Evolutionary conservation across 345 rosid species (phyloP).

Genomic region (Eucalyptus sp.): DNA sequence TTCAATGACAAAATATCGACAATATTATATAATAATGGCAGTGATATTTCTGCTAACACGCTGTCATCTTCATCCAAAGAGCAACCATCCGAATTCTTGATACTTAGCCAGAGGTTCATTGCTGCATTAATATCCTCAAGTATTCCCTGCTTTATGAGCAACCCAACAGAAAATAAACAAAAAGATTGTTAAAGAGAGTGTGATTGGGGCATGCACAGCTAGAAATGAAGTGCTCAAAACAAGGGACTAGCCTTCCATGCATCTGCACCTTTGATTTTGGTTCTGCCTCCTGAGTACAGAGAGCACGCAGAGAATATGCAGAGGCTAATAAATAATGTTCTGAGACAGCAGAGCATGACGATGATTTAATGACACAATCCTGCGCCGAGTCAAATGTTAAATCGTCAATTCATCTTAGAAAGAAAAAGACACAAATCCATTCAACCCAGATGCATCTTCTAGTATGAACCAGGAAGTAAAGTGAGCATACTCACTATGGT

Average conservation of each 20-base stretch:
- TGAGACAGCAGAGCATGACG: slow-evolving; percentile 3
- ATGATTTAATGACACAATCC: neutral
- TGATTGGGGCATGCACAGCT: neutral
- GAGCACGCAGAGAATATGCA: slow-evolving; percentile 65
- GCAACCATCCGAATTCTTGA: slow-evolving; percentile 14
- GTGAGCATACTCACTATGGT: slow-evolving; percentile 25
- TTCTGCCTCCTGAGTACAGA: slow-evolving; percentile 59
- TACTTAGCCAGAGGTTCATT: slow-evolving; percentile 43
- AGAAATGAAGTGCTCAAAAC: slow-evolving; percentile 7
- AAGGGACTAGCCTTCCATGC: slow-evolving; percentile 15
- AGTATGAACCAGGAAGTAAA: neutral
- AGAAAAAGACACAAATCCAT: neutral
- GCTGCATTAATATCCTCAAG: slow-evolving; percentile 52
- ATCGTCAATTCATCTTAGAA: neutral
- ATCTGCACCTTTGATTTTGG: slow-evolving; percentile 73
- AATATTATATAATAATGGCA: slow-evolving; percentile 44
- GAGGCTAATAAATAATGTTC: slow-evolving; percentile 42
- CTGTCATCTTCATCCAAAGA: slow-evolving; percentile 11
- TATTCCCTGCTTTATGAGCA: slow-evolving; percentile 33
- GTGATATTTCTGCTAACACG: slow-evolving; percentile 20
- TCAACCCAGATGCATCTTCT: neutral
- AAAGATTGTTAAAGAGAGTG: neutral
- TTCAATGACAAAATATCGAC: slow-evolving; percentile 66
- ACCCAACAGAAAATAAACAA: neutral
- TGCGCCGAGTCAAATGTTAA: neutral